Evolutionary conservation across 2,329 filamentous ascomycete genomes (phyloP).

Genomic region (Fusarium marasasianum): DNA sequence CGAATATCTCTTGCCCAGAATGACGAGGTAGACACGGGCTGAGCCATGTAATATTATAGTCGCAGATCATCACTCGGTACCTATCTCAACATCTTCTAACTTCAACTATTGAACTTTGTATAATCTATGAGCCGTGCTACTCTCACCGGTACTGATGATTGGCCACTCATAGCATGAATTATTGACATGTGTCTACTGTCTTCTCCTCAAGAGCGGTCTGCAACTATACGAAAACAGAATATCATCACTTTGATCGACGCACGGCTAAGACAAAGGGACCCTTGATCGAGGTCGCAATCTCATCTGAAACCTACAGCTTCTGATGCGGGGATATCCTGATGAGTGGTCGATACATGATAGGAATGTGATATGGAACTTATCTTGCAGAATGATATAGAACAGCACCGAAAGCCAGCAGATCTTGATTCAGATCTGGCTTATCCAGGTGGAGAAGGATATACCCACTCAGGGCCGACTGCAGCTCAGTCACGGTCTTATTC

Average conservation of each 20-base stretch:
- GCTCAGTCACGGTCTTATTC: neutral
- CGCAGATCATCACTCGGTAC: neutral
- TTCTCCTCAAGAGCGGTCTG: neutral
- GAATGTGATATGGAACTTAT: neutral
- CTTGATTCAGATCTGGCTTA: neutral
- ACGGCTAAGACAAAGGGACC: neutral
- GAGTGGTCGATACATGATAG: no score
- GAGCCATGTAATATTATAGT: neutral
- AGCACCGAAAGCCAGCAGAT: neutral
- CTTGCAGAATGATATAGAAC: neutral
- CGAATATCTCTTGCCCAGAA: neutral
- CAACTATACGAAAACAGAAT: no score
- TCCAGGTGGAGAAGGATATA: neutral
- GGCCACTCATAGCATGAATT: neutral
- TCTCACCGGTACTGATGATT: rapidly evolving
- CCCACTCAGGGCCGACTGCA: neutral
- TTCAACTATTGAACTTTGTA: neutral
- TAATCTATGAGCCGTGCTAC: neutral
- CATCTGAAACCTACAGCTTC: neutral
- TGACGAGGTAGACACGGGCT: neutral
- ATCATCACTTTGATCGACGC: neutral
- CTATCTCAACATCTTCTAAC: neutral
- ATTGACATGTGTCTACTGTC: no score
- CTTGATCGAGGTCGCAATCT: neutral
- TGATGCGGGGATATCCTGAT: neutral